These are phyloP conservation scores for Pisolithus albus DNA, from an alignment of 768 basidiomycete genomes.

Conservation along the genomic window DNA sequence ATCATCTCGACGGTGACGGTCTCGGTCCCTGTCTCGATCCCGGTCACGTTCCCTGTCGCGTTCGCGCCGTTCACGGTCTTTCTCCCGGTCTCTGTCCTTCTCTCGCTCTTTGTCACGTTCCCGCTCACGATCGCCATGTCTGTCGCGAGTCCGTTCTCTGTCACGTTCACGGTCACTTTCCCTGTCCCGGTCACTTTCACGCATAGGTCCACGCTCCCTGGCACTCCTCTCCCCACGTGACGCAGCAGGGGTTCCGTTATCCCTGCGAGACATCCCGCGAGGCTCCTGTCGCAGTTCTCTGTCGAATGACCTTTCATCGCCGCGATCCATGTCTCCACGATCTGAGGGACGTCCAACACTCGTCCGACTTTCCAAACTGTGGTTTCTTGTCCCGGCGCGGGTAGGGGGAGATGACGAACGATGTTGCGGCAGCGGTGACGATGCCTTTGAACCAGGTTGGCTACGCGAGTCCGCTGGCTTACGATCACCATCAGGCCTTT, in stretches of 20 bases:
- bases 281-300: constrained; percentile 42
- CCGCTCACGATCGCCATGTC: constrained; percentile 40
- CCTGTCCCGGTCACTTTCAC: constrained; percentile 32
- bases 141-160: constrained; percentile 40
- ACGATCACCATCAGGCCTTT: constrained; percentile 34
- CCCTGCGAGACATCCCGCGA: constrained; percentile 19
- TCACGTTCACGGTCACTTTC: constrained; percentile 44
- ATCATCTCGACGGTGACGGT: constrained; percentile 50
- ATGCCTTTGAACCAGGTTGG: constrained; percentile 45
- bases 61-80: constrained; percentile 32
- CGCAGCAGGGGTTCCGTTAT: constrained; percentile 6
- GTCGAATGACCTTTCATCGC: constrained; percentile 49
- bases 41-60: constrained; percentile 45
- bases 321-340: constrained; percentile 40
- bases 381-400: constrained; percentile 61
- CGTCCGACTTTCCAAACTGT: constrained; percentile 64
- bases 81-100: constrained; percentile 32
- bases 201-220: constrained; percentile 33
- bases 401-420: constrained; percentile 63
- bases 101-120: constrained; percentile 38
- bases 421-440: constrained; percentile 47
- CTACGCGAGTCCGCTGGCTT: constrained; percentile 34
- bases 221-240: constrained; percentile 40
- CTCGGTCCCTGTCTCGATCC: constrained; percentile 36
- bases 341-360: constrained; percentile 63